Conservation (phyloP, 495 filamentous ascomycete genomes). For the Recurvomyces mirabilis region DNA sequence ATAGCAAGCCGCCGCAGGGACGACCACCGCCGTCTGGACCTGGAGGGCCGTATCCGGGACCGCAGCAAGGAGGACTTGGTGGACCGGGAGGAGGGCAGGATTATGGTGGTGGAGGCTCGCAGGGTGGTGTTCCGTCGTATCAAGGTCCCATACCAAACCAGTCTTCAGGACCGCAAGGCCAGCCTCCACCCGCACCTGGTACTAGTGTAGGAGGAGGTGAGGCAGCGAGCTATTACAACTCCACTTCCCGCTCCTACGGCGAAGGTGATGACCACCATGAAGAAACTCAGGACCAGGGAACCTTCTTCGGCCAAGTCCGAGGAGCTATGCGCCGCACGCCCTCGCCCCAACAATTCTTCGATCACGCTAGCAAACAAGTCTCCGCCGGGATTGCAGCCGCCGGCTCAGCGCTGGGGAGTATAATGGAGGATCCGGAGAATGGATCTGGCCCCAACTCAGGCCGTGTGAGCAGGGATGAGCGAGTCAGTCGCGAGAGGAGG, state of each 20-base stretch:
- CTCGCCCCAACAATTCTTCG: conserved; percentile 78
- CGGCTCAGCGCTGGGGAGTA: conserved; percentile 73
- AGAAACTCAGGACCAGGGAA: conserved; percentile 36
- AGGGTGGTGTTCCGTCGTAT: conserved; percentile 1
- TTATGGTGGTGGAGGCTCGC: no score
- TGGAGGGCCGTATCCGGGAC: conserved; percentile 23
- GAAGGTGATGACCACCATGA: conserved; percentile 21
- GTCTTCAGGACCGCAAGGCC: conserved; percentile 12
- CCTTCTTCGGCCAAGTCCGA: conserved; percentile 62
- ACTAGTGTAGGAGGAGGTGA: no score
- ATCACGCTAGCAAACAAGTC: conserved; percentile 64
- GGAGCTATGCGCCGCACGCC: conserved; percentile 77
- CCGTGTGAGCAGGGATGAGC: conserved; percentile 4
- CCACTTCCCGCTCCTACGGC: not conserved
- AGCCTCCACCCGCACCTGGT: conserved; percentile 4
- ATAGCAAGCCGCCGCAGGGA: conserved; percentile 6
- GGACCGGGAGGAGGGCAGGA: no score
- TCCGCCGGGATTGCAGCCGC: conserved; percentile 72
- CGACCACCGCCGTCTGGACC: conserved; percentile 24
- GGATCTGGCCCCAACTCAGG: no score
- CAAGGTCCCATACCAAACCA: conserved; percentile 11
- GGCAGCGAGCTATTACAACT: conserved; percentile 14
- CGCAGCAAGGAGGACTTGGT: not conserved
- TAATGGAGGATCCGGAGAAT: conserved; percentile 59
- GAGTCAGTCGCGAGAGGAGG: not conserved